Base-by-base conservation (phyloP, 805 yeast genomes). In the Zygoascus bituminiphila region DNA sequence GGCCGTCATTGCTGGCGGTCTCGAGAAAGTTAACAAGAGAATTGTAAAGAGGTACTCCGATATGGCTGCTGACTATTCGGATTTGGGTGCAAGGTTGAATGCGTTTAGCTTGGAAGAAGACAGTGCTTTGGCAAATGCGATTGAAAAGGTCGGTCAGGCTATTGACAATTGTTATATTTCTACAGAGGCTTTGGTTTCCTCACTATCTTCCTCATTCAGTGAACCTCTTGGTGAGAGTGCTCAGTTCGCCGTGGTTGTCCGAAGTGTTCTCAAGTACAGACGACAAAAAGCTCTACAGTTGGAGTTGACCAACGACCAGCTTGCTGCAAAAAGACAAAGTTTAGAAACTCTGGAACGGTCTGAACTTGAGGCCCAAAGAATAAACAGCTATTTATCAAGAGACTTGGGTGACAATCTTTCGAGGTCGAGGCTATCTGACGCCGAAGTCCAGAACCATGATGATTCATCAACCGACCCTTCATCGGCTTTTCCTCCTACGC, bases 61-160 rank as follows among this genome's bases (percentile, higher is more conserved):
- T 0, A 61, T 82, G 29, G 77, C 86, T 0, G 68, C 73, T 23
- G 87, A 82, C 57, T 73, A 82, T 50, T 81, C 87, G 0, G 93
- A 85, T 53, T 63, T 86, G n/a, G 95, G 95, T 2, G 84, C 82
- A 1, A 72, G 75, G 55, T 78, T 75, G 58, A 80, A 80, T 54
- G 79, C 81, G 1, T 76, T 79, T 58, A 72, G 79, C 51, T 63
- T 80, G 26, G 82, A 80, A 54, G 70, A 69, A 50, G 54, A 59
- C 23, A 60, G 62, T 9, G 50, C 56, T 19, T 57, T 71, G 39
- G 71, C 93, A 1, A 60, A 79, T 2, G 71, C 80, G 2, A 73
- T 87, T 51, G 98, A 93, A 61, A 79, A 80, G 53, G 77, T 88
- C 24, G 97, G 98, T 1, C 88, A 85, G 59, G 83, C 88, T 1